A percentile compares a stretch with the other conserved stretches of the same genome.
Evolutionary conservation across 352 stramenopile species (phyloP).

Genomic region (Saprolegnia diclina): DNA sequence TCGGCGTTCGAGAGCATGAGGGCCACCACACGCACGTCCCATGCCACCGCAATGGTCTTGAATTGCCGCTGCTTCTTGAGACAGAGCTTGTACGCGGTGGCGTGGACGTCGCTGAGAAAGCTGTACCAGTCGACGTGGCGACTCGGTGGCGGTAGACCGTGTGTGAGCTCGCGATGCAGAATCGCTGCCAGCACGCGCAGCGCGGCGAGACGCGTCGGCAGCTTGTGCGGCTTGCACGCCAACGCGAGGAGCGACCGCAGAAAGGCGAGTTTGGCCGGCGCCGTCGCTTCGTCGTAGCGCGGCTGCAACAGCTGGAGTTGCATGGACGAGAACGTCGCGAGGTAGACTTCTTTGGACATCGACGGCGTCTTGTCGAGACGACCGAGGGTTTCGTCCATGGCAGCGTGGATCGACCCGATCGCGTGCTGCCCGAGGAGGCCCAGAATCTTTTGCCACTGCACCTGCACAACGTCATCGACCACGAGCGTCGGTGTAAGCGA

Average conservation of each 20-base stretch:
- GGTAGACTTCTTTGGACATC: slow-evolving; percentile 16
- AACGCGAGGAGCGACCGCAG: slow-evolving; percentile 45
- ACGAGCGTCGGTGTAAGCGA: neutral
- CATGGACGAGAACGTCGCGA: slow-evolving; percentile 10
- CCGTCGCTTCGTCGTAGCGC: slow-evolving; percentile 19
- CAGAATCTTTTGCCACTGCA: slow-evolving; percentile 10
- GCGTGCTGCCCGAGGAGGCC: slow-evolving; percentile 16
- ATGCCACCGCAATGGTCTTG: slow-evolving; percentile 29
- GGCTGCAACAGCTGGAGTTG: slow-evolving; percentile 20
- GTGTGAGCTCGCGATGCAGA: slow-evolving; percentile 38
- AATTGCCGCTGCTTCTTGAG: slow-evolving; percentile 41
- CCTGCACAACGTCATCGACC: slow-evolving; percentile 4
- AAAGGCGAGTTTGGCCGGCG: slow-evolving; percentile 39
- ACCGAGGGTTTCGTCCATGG: neutral
- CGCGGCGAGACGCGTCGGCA: slow-evolving; percentile 37
- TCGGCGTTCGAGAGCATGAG: slow-evolving; percentile 48
- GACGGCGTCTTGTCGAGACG: neutral
- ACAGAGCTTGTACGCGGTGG: slow-evolving; percentile 42
- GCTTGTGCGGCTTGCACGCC: slow-evolving; percentile 48
- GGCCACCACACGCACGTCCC: slow-evolving; percentile 46
- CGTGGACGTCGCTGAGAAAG: slow-evolving; percentile 54
- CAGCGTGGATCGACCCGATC: slow-evolving; percentile 13
- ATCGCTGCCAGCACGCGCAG: slow-evolving; percentile 40
- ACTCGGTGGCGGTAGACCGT: slow-evolving; percentile 27
- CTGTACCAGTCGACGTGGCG: slow-evolving; percentile 55